A percentile compares a stretch with the other conserved stretches of the same genome.
Evolutionary conservation across 202 grass and related monocot species (phyloP).

Genomic region (Setaria viridis): DNA sequence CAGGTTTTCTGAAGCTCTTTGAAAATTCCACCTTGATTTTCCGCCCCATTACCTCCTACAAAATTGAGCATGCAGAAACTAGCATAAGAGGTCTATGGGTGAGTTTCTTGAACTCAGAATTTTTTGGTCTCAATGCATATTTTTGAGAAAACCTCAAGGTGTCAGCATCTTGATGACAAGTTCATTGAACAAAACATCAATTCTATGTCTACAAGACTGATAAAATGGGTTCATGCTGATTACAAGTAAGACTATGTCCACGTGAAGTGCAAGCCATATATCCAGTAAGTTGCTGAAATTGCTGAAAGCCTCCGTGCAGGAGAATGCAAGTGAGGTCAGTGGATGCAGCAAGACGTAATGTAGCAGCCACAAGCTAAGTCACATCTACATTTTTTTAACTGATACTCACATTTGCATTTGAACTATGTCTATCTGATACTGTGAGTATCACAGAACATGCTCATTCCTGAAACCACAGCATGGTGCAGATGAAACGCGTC

Average conservation of each 20-base stretch:
- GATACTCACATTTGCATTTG: no score
- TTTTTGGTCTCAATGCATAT: background rate
- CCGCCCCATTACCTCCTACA: constrained; percentile 75
- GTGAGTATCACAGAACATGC: background rate
- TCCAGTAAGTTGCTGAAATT: background rate
- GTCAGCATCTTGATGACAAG: background rate
- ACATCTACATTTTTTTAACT: background rate
- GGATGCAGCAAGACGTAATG: background rate
- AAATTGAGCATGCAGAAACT: constrained; percentile 40
- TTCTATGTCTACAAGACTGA: background rate
- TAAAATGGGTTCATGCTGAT: background rate
- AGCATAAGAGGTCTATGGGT: constrained; percentile 20
- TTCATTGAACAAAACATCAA: background rate
- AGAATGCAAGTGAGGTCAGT: constrained; percentile 27
- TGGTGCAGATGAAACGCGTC: background rate
- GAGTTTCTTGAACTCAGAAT: background rate
- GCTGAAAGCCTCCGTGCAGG: background rate
- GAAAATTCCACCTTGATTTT: constrained; percentile 83
- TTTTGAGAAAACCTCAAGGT: no score
- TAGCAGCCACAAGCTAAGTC: background rate
- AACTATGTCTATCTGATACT: no score
- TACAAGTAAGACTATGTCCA: background rate
- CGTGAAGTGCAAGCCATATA: background rate
- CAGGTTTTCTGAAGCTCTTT: constrained; percentile 79
- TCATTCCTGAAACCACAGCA: background rate